Evolutionary conservation across 2,329 filamentous ascomycete genomes (phyloP), one percentile per base, ranked within the genome.

Genomic region (Thielaviopsis populi): DNA sequence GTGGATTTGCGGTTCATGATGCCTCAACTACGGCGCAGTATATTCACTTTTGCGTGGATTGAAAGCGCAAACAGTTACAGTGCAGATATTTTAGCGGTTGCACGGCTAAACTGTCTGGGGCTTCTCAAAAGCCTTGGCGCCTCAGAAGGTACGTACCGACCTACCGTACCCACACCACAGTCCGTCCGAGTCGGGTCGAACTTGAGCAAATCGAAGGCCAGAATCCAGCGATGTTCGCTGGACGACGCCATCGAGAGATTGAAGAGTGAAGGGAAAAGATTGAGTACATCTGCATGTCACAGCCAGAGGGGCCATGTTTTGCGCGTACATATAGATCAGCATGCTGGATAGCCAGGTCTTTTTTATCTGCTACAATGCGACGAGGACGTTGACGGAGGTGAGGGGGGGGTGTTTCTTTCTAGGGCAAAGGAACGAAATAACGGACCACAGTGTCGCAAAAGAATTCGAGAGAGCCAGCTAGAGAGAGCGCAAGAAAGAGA

Each of bases 61-160:
- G 59, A 46, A 61, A 41, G 59, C 59, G 59, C 59, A 61, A 61
- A 61, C 41, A 46, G 40, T 27, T 46, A 61, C 59, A 27, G 59
- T 61, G 40, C 22, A 27, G 40, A 15, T 27, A 41, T 24, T 30
- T 30, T 46, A 56, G 41, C 43, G 22, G 41, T 30, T 43, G 27
- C 59, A 61, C 59, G 59, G 41, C 24, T 30, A 61, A 56, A 56
- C 24, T 30, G 15, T n/a, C 50, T 56, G 50, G 50, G 50, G 24
- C 24, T 30, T 33, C 24, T 17, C 8, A 30, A 56, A 33, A 56
- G 50, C 30, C 27, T 56, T 56, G 33, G 50, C 50, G 50, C 50
- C 50, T 56, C 24, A n/a, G 10, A 56, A 33, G 50, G 50, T 56
- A 56, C 15, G 8, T 30, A 19, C 43, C 17, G 3, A 48, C 7